Evolutionary conservation across 306 rosid species (phyloP), one percentile per base, ranked within the genome.

Genomic region (Quercus alba): DNA sequence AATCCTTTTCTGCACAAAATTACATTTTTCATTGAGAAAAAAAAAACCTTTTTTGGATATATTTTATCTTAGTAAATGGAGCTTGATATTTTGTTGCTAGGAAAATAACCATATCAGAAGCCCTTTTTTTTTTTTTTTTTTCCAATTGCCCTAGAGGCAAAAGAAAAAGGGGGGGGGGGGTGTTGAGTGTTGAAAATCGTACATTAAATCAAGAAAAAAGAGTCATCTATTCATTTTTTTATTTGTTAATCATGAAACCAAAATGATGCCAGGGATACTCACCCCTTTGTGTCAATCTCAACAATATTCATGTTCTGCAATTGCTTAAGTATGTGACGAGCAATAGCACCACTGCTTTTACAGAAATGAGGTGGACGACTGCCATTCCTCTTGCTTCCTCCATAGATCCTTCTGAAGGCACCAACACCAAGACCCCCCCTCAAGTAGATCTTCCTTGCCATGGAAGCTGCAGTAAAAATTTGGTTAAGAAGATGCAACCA

Each of bases 401-500:
- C 97, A 41, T 92, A 92, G 35, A 92, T 92, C 80, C 93, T 83
- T 56, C 61, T 75, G 63, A 92, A 92, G 12, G 94, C 89, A 4
- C 97, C 97, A 35, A 90, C 97, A 62, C 97, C 97, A 31, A 90
- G 93, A 30, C 97, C 97, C 1, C 94, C 94, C 77, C 97, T 84
- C 87, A 92, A 78, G 83, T 90, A 92, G 75, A 90, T 83, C 86
- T 92, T 92, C 83, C 97, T 85, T 49, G 97, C 97, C 87, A 92
- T 87, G 25, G 97, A 92, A 55, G 97, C 97, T 84, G 77, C 72
- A 82, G 63, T 46, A 7, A 55, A 38, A 81, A 31, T 75, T 56
- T 38, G 56, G 61, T 26, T 14, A 44, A 25, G 38, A 73, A 55
- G 54, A 38, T 38, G 69, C 26, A 6, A 56, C 5, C 73, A 11